Base-by-base conservation (phyloP, 768 basidiomycete species). In the Phylloporus scabripes region DNA sequence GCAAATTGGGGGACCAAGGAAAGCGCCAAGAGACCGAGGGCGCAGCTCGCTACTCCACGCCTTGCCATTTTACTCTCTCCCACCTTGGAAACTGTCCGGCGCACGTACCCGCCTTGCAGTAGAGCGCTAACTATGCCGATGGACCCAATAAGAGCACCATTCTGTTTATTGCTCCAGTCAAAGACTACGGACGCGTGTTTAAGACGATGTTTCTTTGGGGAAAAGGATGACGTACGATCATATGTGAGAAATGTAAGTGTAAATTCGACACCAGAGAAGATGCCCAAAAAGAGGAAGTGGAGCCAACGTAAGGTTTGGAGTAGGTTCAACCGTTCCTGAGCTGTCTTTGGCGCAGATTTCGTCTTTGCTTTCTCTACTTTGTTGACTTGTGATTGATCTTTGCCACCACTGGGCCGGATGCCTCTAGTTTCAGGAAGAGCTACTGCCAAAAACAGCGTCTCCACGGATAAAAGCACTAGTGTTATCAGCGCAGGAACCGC, bases 201-300 rank as follows among this genome's bases (percentile, higher is more conserved):
- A 54, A 8, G 23, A 26, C 3, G 7, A 31, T 15, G 11, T 26
- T 12, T 15, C 26, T 39, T 36, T 21, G 43, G 14, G 46, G 6
- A 51, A 10, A 49, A 53, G 9, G 15, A 54, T 21, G 42, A 75
- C 84, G 66, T 70, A 87, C 91, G 68, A 64, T 92, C 89, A 60
- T 91, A 93, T 2, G 88, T 96, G 41, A 97, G 73, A 75, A 98
- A 98, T 0, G 92, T 95, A 18, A 99, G 74, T 0, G 95, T 99
- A 68, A 97, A 97, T 64, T 99, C 95, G 43, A 96, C 81, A 11
- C 94, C 95, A 2, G 94, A 94, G 68, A 99, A 98, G 43, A 95
- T 64, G 45, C 85, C 79, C 51, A 98, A 72, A 73, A 97, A 99
- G 40, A 83, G 66, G 64, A 92, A 86, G 64, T 98, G 94, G 14